Evolutionary conservation across 768 basidiomycete species (phyloP).

Genomic region (Suillus cothurnatus): DNA sequence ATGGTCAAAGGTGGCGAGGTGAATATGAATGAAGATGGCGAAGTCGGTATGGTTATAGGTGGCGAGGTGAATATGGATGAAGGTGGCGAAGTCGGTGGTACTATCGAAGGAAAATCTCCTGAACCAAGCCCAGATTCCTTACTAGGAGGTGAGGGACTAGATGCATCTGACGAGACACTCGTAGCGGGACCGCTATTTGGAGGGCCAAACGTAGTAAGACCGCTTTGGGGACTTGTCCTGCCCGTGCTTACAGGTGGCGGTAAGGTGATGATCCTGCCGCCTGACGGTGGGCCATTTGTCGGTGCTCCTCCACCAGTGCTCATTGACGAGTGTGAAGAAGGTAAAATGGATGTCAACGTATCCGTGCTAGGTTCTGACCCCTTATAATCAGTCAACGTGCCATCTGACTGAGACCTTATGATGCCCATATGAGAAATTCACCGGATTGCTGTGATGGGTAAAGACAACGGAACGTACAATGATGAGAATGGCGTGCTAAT

Average conservation of each 20-base stretch:
- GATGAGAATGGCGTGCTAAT: neutral
- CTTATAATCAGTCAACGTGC: constrained; percentile 6
- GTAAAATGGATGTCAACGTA: neutral
- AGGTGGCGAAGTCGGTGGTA: neutral
- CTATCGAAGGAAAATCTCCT: neutral
- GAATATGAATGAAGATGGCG: neutral
- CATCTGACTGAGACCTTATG: constrained; percentile 8
- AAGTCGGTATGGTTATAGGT: neutral
- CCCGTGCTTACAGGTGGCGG: neutral
- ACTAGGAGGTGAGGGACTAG: neutral
- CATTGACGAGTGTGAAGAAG: neutral
- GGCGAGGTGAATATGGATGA: neutral
- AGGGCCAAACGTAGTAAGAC: neutral
- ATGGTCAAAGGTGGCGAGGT: neutral
- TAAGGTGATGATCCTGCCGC: too few species aligned
- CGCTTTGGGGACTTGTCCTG: neutral
- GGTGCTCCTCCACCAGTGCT: neutral
- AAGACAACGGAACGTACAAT: constrained; percentile 7
- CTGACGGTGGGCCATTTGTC: neutral
- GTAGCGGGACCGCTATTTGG: neutral
- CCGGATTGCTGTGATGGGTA: neutral
- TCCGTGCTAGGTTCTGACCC: neutral
- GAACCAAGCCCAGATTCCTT: neutral
- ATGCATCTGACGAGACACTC: neutral
- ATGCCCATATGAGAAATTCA: constrained; percentile 3